phyloP scores from a whole-genome alignment of 352 stramenopile species.

The Globisporangium apiculatum region DNA sequence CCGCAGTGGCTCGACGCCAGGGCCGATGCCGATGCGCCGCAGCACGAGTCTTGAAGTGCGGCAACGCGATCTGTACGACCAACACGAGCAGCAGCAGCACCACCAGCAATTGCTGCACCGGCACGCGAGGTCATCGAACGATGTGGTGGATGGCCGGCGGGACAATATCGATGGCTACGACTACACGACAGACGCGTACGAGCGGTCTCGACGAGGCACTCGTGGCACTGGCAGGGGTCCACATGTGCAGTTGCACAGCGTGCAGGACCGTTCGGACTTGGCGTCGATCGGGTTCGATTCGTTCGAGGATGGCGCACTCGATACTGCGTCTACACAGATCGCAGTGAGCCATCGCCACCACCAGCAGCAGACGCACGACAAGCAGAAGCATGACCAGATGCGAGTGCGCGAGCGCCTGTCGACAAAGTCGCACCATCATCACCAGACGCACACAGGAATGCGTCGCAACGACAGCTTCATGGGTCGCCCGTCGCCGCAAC shows the following conservation, averaged over 20 bases:
- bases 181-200: too few species aligned
- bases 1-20: not conserved
- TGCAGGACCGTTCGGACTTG: slow-evolving; percentile 50
- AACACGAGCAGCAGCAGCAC: not conserved
- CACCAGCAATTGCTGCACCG: not conserved
- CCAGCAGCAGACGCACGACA: not conserved
- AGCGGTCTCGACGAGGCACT: too few species aligned
- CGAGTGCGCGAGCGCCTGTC: too few species aligned
- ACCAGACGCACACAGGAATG: not conserved
- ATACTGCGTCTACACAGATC: not conserved
- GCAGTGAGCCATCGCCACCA: not conserved
- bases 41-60: slow-evolving; percentile 5
- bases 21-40: slow-evolving; percentile 6
- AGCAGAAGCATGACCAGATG: not conserved
- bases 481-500: slow-evolving; percentile 11
- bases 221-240: too few species aligned
- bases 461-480: slow-evolving; percentile 15
- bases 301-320: slow-evolving; percentile 33
- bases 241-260: not conserved
- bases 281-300: slow-evolving; percentile 56
- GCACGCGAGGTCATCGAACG: not conserved
- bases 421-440: not conserved
- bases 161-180: too few species aligned
- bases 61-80: not conserved
- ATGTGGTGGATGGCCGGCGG: not conserved